Percentiles rank a stretch among this genome's conserved stretches.
These are phyloP conservation scores for Botrytis sinoallii DNA, from an alignment of 2,329 filamentous ascomycete species.

Conservation along the genomic window DNA sequence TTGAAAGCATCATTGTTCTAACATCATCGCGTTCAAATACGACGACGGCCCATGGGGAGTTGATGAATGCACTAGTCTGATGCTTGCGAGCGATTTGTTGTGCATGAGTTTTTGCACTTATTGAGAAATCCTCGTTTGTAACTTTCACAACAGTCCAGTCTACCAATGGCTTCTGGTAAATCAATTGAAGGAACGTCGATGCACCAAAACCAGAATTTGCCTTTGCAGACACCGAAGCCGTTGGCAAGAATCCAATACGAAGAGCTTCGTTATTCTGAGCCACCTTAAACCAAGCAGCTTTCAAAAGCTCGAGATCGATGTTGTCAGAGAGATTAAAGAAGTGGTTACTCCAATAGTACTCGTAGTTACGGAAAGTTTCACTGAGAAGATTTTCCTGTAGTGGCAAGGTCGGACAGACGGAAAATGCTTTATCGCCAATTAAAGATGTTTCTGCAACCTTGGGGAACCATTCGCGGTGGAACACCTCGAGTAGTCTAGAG, in stretches of 20 bases:
- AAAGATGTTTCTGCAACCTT: not conserved
- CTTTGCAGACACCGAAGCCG: not conserved
- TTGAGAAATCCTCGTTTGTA: not conserved
- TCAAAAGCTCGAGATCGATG: conserved; percentile 26
- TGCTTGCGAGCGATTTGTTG: conserved; percentile 3
- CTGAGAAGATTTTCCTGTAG: conserved; percentile 32
- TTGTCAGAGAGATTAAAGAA: conserved; percentile 24
- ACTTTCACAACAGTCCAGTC: not conserved
- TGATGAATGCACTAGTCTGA: not conserved
- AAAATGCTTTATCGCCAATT: not conserved
- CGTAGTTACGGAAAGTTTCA: conserved; percentile 28
- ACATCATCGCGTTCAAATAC: not conserved
- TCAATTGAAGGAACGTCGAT: conserved; percentile 22
- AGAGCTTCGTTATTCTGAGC: conserved; percentile 34
- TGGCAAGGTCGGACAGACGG: not conserved
- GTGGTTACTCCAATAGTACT: conserved; percentile 38
- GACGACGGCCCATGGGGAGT: not conserved
- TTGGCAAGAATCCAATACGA: conserved; percentile 35
- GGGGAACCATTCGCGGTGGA: not conserved
- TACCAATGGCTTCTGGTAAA: not conserved
- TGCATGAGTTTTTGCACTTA: not conserved
- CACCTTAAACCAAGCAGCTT: conserved; percentile 32
- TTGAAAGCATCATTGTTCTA: conserved; percentile 11
- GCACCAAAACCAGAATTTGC: not conserved
- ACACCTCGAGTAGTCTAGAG: not conserved